These are phyloP conservation scores for Byssothecium circinans DNA, from an alignment of 2,329 filamentous ascomycete genomes.

Conservation along the genomic window DNA sequence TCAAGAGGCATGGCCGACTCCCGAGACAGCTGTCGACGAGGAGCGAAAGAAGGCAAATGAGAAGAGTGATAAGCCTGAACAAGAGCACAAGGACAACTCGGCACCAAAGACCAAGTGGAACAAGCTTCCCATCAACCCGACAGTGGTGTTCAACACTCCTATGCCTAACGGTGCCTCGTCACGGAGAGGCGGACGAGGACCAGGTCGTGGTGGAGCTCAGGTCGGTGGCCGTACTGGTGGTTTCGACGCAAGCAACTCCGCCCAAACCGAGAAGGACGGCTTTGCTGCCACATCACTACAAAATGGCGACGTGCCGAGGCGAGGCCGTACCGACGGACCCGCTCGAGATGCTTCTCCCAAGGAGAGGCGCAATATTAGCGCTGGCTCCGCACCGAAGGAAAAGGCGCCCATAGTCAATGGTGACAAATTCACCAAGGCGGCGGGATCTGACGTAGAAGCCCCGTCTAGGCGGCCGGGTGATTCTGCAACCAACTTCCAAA, in stretches of 20 bases:
- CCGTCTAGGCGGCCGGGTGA: slow-evolving; percentile 23
- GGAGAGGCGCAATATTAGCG: slow-evolving; percentile 39
- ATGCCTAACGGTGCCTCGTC: slow-evolving; percentile 56
- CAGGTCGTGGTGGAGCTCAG: slow-evolving; percentile 59
- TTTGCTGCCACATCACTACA: slow-evolving; percentile 17
- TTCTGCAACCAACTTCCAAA: slow-evolving; percentile 18
- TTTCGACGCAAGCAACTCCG: slow-evolving; percentile 44
- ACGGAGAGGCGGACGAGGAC: slow-evolving; percentile 48
- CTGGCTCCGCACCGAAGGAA: slow-evolving; percentile 35
- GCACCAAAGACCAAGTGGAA: slow-evolving; percentile 64
- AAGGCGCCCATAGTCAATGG: slow-evolving; percentile 23
- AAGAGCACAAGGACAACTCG: slow-evolving; percentile 59
- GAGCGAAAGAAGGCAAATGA: slow-evolving; percentile 71
- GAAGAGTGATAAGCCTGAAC: slow-evolving; percentile 68
- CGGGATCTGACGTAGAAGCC: slow-evolving; percentile 26
- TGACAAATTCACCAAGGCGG: slow-evolving; percentile 29
- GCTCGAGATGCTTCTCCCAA: slow-evolving; percentile 36
- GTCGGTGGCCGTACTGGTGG: slow-evolving; percentile 54
- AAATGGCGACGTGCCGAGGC: slow-evolving; percentile 40
- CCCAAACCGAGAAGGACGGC: slow-evolving; percentile 45
- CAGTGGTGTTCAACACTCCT: slow-evolving; percentile 83
- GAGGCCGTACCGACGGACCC: slow-evolving; percentile 31
- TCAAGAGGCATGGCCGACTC: slow-evolving; percentile 84
- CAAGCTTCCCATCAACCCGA: slow-evolving; percentile 77
- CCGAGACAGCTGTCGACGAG: slow-evolving; percentile 75